A percentile compares a stretch with the other conserved stretches of the same genome.
Conservation (phyloP, 495 filamentous ascomycete genomes). For the Podospora sp. region DNA sequence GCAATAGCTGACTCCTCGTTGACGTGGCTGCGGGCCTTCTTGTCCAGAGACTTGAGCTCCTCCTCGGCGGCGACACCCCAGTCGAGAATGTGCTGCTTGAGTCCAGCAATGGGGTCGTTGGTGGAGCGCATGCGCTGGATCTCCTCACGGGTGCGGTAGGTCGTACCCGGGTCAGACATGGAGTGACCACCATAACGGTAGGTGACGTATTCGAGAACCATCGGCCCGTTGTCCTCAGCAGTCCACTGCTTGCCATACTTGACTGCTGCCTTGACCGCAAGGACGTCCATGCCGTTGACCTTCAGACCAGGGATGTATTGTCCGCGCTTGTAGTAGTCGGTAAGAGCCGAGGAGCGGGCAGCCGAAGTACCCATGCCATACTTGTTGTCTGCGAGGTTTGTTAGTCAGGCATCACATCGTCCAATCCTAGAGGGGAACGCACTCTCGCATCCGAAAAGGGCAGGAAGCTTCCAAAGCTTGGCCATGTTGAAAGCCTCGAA, state of each 20-base stretch:
- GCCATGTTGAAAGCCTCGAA: slow-evolving; percentile 99
- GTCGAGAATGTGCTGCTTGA: slow-evolving; percentile 96
- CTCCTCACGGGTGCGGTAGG: slow-evolving; percentile 98
- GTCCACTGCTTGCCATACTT: slow-evolving; percentile 88
- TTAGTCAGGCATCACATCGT: background rate
- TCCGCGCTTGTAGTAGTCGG: slow-evolving; percentile 99
- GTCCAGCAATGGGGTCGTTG: slow-evolving; percentile 95
- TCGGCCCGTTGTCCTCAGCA: slow-evolving; percentile 76
- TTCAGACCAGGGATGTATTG: slow-evolving; percentile 99
- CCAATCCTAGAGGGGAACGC: slow-evolving; percentile 40
- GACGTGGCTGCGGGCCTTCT: slow-evolving; percentile 79
- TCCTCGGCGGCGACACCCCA: slow-evolving; percentile 92
- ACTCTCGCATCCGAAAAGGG: slow-evolving; percentile 98
- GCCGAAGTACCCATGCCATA: slow-evolving; percentile 99
- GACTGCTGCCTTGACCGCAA: slow-evolving; percentile 95
- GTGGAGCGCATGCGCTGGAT: slow-evolving; percentile 99
- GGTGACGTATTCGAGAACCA: slow-evolving; percentile 98
- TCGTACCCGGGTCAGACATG: slow-evolving; percentile 99
- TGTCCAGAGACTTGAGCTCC: slow-evolving; percentile 95
- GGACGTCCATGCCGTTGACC: slow-evolving; percentile 99
- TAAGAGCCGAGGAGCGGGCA: slow-evolving; percentile 87
- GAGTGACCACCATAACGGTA: slow-evolving; percentile 99
- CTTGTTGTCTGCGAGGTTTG: slow-evolving; percentile 79
- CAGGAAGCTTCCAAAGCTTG: slow-evolving; percentile 95
- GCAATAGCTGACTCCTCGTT: slow-evolving; percentile 89